phyloP scores from a whole-genome alignment of 805 yeast species.

The Candida parachauliodes region DNA sequence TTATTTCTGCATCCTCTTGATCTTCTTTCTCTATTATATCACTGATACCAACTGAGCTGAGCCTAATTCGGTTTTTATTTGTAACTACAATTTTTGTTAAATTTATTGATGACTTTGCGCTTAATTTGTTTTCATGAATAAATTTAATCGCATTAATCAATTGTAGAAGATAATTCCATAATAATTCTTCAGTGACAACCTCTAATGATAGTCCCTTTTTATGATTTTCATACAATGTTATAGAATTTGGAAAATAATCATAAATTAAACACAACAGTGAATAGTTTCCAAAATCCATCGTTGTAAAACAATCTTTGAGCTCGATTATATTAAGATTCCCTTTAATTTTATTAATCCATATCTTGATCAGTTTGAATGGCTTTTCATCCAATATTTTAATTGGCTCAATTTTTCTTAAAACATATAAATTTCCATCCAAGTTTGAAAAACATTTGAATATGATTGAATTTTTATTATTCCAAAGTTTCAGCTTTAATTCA shows the following conservation, averaged over 20 bases:
- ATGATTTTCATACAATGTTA: constrained; percentile 68
- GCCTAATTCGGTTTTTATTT: constrained; percentile 63
- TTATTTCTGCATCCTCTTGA: constrained; percentile 8
- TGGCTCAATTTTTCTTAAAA: constrained; percentile 66
- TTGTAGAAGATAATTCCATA: constrained; percentile 80
- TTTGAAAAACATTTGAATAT: constrained; percentile 80
- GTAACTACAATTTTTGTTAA: constrained; percentile 72
- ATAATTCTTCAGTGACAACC: constrained; percentile 56
- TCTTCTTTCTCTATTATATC: constrained; percentile 52
- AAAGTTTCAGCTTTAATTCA: constrained; percentile 31
- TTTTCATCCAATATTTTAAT: constrained; percentile 40
- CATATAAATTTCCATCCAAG: constrained; percentile 72
- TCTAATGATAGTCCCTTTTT: constrained; percentile 40
- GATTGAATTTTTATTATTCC: constrained; percentile 52
- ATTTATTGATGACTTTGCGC: constrained; percentile 57
- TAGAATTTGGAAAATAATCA: constrained; percentile 79
- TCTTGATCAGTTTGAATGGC: constrained; percentile 57
- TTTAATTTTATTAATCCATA: constrained; percentile 56
- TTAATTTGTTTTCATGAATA: constrained; percentile 62
- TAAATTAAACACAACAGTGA: constrained; percentile 61
- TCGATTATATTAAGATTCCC: constrained; percentile 54
- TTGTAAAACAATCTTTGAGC: constrained; percentile 78
- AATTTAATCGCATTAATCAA: constrained; percentile 63
- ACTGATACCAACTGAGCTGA: constrained; percentile 66
- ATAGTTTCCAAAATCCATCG: constrained; percentile 65